phyloP scores from a whole-genome alignment of 441 rosid genomes.

The Mallotus repandus region DNA sequence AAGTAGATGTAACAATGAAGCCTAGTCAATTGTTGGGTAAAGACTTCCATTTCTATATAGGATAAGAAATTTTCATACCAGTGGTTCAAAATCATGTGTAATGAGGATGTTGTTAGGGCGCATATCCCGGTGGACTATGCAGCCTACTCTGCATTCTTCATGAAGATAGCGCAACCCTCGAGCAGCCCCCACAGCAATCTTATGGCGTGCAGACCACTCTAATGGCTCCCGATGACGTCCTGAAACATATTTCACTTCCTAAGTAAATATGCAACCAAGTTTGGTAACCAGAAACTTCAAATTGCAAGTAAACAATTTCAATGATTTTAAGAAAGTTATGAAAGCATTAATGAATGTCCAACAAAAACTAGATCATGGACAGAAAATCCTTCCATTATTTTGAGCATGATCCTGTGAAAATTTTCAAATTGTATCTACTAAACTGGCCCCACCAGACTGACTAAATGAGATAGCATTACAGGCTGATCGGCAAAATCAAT shows the following conservation, averaged over 20 bases:
- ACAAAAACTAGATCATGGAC: background rate
- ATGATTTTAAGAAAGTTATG: background rate
- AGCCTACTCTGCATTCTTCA: slow-evolving; percentile 99
- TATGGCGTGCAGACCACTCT: slow-evolving; percentile 92
- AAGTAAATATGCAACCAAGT: background rate
- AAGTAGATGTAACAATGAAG: slow-evolving; percentile 14
- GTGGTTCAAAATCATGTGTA: slow-evolving; percentile 96
- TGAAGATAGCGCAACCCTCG: slow-evolving; percentile 97
- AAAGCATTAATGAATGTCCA: background rate
- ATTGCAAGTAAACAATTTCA: background rate
- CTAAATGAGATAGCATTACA: background rate
- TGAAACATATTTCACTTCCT: slow-evolving; percentile 27
- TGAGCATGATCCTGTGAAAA: background rate
- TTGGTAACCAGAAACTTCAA: background rate
- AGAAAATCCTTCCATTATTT: background rate
- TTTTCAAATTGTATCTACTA: background rate
- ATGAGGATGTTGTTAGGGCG: slow-evolving; percentile 97
- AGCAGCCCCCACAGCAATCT: slow-evolving; percentile 97
- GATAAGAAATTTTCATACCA: slow-evolving; percentile 47
- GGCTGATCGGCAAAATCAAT: background rate
- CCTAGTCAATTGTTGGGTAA: background rate
- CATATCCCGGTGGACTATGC: slow-evolving; percentile 98
- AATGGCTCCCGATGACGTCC: slow-evolving; percentile 62
- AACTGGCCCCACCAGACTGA: background rate
- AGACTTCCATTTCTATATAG: background rate